Evolutionary conservation across 2,329 filamentous ascomycete species (phyloP), one percentile per base, ranked within the genome.

Genomic region (Aureobasidium uvarum): DNA sequence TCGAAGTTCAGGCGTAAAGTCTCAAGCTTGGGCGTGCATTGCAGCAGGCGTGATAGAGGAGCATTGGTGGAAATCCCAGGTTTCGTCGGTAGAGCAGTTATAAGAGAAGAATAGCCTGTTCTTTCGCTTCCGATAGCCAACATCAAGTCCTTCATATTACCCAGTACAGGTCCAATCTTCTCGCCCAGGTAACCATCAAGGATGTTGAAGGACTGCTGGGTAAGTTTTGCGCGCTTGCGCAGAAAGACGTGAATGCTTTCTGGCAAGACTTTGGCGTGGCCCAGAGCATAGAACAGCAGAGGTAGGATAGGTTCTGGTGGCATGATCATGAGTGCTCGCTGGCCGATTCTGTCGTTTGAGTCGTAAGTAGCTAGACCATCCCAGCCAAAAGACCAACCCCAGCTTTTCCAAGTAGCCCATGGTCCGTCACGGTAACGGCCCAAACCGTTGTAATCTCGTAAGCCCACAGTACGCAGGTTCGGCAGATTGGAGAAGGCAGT

Each of bases 391-490:
- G 64, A 62, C 64, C 64, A 66, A 8, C 85, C 85, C 68, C 86
- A 88, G 71, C 85, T 85, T 8, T 73, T 75, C 86, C 86, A 89
- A 0, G 69, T 64, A 0, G 69, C 71, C 6, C 62, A 55, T 16
- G 70, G 66, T 7, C 73, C 75, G 39, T 89, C 86, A 3, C 86
- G 81, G 14, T 70, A 71, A 5, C 86, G 82, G 11, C 73, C 79
- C 0, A 5, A 25, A 0, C 83, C 83, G 70, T 82, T 77, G 74
- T 84, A 88, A 71, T 89, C 85, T 20, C 87, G 82, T 28, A 89
- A 76, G 28, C 85, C 83, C 16, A 89, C 73, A 0, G 80, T 83
- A 36, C 83, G 75, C 5, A 89, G 80, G 63, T 84, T 84, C 0
- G 74, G 71, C 4, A 90, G 77, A 39, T 83, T 81, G 11, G 73